A percentile compares a stretch with the other conserved stretches of the same genome.
Evolutionary conservation across 805 yeast genomes (phyloP).

Genomic region (Millerozyma miso): DNA sequence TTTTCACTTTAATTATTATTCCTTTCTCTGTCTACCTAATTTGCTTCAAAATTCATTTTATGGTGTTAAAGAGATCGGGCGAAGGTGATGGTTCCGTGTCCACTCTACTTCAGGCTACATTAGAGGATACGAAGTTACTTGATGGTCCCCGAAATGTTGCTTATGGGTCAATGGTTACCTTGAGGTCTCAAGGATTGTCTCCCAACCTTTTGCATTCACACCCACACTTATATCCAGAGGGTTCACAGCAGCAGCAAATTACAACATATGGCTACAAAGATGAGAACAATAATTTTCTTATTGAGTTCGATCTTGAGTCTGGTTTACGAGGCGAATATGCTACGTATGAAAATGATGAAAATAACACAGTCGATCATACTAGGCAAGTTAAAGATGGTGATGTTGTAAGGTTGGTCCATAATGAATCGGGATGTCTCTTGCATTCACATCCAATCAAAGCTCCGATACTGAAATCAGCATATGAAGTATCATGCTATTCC

Average conservation of each 20-base stretch:
- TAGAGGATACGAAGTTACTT: constrained; percentile 61
- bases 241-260: constrained; percentile 90
- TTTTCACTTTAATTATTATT: constrained; percentile 59
- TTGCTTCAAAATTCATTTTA: constrained; percentile 79
- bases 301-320: constrained; percentile 56
- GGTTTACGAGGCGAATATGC: constrained; percentile 25
- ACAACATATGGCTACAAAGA: constrained; percentile 92
- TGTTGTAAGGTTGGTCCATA: constrained; percentile 68
- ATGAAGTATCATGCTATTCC: constrained; percentile 90
- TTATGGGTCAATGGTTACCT: constrained; percentile 56
- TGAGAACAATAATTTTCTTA: constrained; percentile 74
- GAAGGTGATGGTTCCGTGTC: constrained; percentile 92
- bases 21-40: constrained; percentile 68
- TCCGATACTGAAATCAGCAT: constrained; percentile 59
- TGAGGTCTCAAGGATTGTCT: constrained; percentile 67
- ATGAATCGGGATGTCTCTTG: constrained; percentile 64
- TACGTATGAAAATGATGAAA: constrained; percentile 22
- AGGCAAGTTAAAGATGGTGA: constrained; percentile 54
- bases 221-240: constrained; percentile 78
- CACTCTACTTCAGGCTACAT: constrained; percentile 83
- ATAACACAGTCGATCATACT: constrained; percentile 5
- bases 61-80: constrained; percentile 72
- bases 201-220: constrained; percentile 87
- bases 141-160: constrained; percentile 66
- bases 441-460: constrained; percentile 82